Conservation (phyloP, 768 basidiomycete species). For the Pulveroboletus sp. region DNA sequence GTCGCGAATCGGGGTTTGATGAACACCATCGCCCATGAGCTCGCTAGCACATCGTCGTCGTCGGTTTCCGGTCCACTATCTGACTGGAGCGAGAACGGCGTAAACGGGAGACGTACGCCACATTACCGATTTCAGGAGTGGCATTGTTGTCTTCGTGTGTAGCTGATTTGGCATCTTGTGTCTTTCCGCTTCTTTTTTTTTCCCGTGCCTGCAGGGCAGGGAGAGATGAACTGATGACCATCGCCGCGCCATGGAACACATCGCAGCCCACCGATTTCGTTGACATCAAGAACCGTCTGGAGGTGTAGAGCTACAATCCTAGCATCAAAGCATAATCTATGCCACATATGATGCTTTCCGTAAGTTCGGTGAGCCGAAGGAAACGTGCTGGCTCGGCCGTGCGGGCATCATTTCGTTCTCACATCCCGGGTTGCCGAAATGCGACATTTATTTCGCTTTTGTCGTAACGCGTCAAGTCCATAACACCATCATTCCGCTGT, state of each 20-base stretch:
- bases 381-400: not conserved
- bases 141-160: not conserved
- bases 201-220: conserved; percentile 40
- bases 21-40: conserved; percentile 42
- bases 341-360: conserved; percentile 14
- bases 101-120: conserved; percentile 46
- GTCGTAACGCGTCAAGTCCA: conserved; percentile 14
- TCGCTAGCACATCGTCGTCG: conserved; percentile 27
- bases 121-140: conserved; percentile 20
- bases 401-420: not conserved
- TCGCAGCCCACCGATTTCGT: conserved; percentile 50
- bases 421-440: conserved; percentile 6
- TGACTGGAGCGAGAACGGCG: conserved; percentile 52
- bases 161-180: conserved; percentile 6
- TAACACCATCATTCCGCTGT: not conserved
- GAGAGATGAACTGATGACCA: conserved; percentile 48
- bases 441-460: conserved; percentile 3
- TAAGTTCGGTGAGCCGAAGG: conserved; percentile 5
- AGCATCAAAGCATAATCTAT: conserved; percentile 17
- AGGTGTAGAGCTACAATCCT: conserved; percentile 29
- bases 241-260: conserved; percentile 46
- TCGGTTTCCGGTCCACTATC: conserved; percentile 34
- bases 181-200: not conserved
- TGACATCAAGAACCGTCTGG: conserved; percentile 48
- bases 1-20: conserved; percentile 49